These are phyloP conservation scores for Populus hybrid DNA, from an alignment of 441 rosid species.

Conservation along the genomic window DNA sequence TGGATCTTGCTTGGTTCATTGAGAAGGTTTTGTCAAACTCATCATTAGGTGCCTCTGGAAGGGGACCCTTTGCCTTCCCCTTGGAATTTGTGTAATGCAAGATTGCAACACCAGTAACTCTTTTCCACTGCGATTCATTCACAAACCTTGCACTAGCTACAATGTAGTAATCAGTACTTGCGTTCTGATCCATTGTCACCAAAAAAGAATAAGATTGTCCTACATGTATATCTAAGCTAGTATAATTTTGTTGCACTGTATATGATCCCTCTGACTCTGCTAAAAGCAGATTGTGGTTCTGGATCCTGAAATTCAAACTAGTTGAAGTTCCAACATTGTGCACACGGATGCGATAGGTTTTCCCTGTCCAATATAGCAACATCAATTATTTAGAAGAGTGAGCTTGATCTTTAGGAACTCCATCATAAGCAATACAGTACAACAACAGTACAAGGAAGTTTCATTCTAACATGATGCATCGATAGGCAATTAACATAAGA, in stretches of 20 bases:
- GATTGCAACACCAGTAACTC: constrained; percentile 92
- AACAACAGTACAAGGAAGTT: not conserved
- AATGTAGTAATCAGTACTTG: constrained; percentile 89
- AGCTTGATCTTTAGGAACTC: constrained; percentile 2
- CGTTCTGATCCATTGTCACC: constrained; percentile 92
- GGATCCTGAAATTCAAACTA: constrained; percentile 88
- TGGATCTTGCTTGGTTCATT: constrained; percentile 97
- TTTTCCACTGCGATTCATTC: constrained; percentile 79
- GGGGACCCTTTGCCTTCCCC: constrained; percentile 80
- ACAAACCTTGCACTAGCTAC: constrained; percentile 93
- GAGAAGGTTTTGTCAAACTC: constrained; percentile 82
- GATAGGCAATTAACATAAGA: not conserved
- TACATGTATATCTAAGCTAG: constrained; percentile 91
- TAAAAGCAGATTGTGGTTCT: constrained; percentile 77
- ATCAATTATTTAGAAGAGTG: constrained; percentile 8
- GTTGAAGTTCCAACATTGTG: constrained; percentile 90
- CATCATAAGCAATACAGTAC: constrained; percentile 4
- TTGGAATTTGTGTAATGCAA: constrained; percentile 88
- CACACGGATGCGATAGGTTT: constrained; percentile 81
- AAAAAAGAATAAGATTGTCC: constrained; percentile 91
- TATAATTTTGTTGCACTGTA: constrained; percentile 87
- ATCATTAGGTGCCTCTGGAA: constrained; percentile 77
- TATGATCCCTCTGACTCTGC: constrained; percentile 87
- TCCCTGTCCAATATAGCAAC: constrained; percentile 49
- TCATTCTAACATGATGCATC: not conserved